Conservation (phyloP, 352 stramenopile species). For the Globisporangium ultimum region DNA sequence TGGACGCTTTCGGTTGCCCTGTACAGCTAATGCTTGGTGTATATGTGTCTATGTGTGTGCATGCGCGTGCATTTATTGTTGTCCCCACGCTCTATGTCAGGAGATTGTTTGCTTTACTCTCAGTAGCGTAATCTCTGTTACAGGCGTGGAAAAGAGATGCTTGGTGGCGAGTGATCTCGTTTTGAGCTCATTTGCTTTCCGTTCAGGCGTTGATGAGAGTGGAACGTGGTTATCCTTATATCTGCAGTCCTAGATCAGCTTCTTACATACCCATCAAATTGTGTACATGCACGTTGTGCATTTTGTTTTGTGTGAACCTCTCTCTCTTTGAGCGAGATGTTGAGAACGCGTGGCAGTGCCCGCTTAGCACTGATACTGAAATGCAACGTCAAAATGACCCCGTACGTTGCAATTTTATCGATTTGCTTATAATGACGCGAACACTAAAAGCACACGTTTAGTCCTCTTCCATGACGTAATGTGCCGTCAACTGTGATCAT, state of each 20-base stretch:
- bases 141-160: constrained; percentile 78
- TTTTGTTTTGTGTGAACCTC: not conserved
- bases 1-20: too few relatives aligned
- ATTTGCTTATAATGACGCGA: constrained; percentile 79
- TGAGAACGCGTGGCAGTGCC: not conserved
- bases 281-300: constrained; percentile 1
- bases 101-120: constrained; percentile 63
- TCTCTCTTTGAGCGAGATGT: not conserved
- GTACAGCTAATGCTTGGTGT: not conserved
- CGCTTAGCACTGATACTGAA: constrained; percentile 73
- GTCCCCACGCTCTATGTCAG: constrained; percentile 75
- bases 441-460: constrained; percentile 87
- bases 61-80: constrained; percentile 9
- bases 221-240: constrained; percentile 33
- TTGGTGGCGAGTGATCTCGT: constrained; percentile 56
- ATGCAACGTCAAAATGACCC: constrained; percentile 41
- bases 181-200: constrained; percentile 58
- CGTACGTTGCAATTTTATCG: constrained; percentile 78
- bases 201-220: constrained; percentile 80
- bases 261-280: constrained; percentile 43
- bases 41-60: constrained; percentile 12
- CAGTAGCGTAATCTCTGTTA: constrained; percentile 80
- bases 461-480: constrained; percentile 64
- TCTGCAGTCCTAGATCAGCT: constrained; percentile 69
- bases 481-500: constrained; percentile 85